Evolutionary conservation across 371 early-diverging fungal species (phyloP).

Genomic region (Parasitella parasitica): DNA sequence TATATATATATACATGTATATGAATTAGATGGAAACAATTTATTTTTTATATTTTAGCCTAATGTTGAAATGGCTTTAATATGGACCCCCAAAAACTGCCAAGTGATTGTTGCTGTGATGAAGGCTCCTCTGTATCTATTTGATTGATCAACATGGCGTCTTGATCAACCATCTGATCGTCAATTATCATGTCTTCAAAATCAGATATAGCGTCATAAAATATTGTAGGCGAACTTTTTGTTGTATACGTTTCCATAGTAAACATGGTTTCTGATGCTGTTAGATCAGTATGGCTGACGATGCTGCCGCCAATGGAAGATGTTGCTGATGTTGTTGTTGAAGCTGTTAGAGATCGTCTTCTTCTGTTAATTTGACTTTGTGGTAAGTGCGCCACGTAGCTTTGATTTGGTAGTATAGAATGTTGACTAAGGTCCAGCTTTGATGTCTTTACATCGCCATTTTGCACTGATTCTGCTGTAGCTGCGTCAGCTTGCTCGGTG

Average conservation of each 20-base stretch:
- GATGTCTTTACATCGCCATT: background rate
- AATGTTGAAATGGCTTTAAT: background rate
- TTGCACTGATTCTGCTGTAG: background rate
- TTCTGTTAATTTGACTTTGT: background rate
- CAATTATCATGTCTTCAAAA: background rate
- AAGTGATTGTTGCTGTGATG: background rate
- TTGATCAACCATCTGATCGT: background rate
- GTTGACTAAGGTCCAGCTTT: constrained; percentile 11
- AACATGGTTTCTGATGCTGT: background rate
- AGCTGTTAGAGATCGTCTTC: background rate
- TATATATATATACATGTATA: no score
- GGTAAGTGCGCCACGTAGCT: constrained; percentile 15
- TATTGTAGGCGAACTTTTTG: background rate
- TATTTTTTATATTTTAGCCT: no score
- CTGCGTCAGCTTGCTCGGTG: no score
- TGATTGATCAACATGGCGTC: background rate
- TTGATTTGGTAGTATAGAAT: constrained; percentile 12
- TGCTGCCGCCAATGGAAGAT: background rate
- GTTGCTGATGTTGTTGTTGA: background rate
- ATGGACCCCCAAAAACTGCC: constrained; percentile 6
- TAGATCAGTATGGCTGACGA: background rate
- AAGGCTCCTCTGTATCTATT: background rate
- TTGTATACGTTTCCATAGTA: background rate
- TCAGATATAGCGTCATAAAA: constrained; percentile 8
- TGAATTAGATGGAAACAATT: no score